Percentiles rank a stretch among this genome's conserved stretches.
These are phyloP conservation scores for Tylopilus balloui DNA, from an alignment of 768 basidiomycete species.

Conservation along the genomic window DNA sequence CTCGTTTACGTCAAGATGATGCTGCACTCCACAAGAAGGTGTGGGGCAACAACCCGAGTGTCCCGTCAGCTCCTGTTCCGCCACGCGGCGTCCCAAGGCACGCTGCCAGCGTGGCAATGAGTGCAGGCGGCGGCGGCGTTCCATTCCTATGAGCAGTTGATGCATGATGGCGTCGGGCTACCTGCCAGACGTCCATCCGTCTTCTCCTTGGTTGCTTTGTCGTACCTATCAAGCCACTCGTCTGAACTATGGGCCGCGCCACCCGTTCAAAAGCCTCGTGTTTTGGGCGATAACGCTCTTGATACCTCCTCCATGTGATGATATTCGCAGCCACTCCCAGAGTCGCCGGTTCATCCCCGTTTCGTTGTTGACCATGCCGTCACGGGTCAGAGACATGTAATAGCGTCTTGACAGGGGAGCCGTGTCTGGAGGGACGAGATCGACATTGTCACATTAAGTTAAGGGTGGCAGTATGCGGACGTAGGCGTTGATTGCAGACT, in stretches of 20 bases:
- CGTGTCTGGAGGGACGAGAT: constrained; percentile 11
- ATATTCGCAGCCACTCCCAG: background rate
- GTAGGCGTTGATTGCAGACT: constrained; percentile 16
- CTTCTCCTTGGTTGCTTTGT: background rate
- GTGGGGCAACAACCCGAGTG: background rate
- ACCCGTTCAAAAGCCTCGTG: constrained; percentile 6
- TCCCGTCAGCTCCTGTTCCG: constrained; percentile 8
- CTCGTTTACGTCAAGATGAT: constrained; percentile 3
- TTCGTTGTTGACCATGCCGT: constrained; percentile 17
- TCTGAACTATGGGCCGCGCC: constrained; percentile 3
- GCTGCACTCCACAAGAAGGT: background rate
- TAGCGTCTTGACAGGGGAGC: background rate
- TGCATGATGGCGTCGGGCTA: constrained; percentile 12
- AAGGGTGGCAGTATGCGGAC: constrained; percentile 17
- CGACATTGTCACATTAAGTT: constrained; percentile 22
- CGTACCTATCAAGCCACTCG: constrained; percentile 21
- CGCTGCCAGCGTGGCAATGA: constrained; percentile 7
- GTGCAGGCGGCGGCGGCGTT: constrained; percentile 10
- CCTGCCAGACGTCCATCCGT: constrained; percentile 10
- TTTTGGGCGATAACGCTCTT: background rate
- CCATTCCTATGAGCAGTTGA: constrained; percentile 12
- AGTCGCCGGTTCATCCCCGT: constrained; percentile 4
- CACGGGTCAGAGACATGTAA: constrained; percentile 5
- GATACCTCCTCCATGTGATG: constrained; percentile 4
- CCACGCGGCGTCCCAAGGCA: constrained; percentile 11